phyloP scores from a whole-genome alignment of 2,329 filamentous ascomycete species.

The Scopulariopsis brevicaulis region DNA sequence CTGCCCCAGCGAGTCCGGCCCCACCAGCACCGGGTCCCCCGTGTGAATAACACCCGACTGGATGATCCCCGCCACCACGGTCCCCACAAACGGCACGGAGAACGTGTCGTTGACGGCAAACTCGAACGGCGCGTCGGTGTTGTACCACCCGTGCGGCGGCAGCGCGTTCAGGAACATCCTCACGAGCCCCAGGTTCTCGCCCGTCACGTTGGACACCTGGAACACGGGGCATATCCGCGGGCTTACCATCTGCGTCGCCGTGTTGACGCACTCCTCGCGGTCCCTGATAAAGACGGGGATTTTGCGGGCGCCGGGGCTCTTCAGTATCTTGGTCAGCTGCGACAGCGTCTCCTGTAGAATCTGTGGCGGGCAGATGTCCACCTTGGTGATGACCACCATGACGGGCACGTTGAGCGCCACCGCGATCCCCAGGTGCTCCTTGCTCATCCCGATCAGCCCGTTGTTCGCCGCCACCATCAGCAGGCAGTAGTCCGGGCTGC shows the following conservation, averaged over 20 bases:
- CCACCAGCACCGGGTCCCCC: constrained; percentile 81
- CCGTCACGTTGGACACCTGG: constrained; percentile 96
- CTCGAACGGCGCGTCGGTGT: constrained; percentile 78
- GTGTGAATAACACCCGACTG: constrained; percentile 80
- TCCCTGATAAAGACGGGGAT: constrained; percentile 94
- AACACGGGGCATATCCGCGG: constrained; percentile 95
- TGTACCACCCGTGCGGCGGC: constrained; percentile 88
- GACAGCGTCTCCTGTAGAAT: constrained; percentile 89
- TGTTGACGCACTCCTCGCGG: constrained; percentile 85
- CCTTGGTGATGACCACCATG: constrained; percentile 97
- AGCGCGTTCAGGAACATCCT: constrained; percentile 91
- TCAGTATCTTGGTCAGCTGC: constrained; percentile 85
- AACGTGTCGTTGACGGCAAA: constrained; percentile 97
- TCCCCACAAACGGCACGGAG: constrained; percentile 93
- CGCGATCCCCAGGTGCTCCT: constrained; percentile 93
- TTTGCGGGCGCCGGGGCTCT: constrained; percentile 85
- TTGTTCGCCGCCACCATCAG: constrained; percentile 99
- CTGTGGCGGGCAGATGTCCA: constrained; percentile 93
- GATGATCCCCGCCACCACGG: constrained; percentile 88
- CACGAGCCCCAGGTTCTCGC: constrained; percentile 80
- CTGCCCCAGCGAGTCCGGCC: constrained; percentile 81
- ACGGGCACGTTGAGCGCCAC: constrained; percentile 91
- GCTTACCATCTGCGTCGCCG: constrained; percentile 89
- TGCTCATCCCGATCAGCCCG: constrained; percentile 93
- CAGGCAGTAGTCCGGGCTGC: constrained; percentile 92